These are phyloP conservation scores for Musa balbisiana DNA, from an alignment of 202 grass and related monocot species.

Conservation along the genomic window DNA sequence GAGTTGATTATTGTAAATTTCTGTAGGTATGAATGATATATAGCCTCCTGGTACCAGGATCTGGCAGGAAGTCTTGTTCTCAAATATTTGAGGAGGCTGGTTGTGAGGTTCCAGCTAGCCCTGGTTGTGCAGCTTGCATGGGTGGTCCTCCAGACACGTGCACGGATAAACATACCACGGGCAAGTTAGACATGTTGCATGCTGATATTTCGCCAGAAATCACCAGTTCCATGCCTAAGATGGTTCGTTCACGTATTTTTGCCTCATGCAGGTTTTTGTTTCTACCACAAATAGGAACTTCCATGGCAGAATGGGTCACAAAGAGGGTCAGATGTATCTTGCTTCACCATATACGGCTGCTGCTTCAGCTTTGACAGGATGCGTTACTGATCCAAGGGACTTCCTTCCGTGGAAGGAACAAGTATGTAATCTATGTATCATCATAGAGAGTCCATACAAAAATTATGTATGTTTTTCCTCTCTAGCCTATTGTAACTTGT, in stretches of 20 bases:
- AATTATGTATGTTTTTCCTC: not conserved
- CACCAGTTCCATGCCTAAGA: not conserved
- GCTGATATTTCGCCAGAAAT: not conserved
- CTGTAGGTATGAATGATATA: constrained; percentile 84
- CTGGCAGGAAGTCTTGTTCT: constrained; percentile 74
- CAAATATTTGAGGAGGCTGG: constrained; percentile 93
- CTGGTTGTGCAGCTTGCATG: constrained; percentile 82
- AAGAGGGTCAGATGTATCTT: constrained; percentile 96
- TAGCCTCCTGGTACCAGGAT: constrained; percentile 58
- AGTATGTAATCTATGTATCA: constrained; percentile 15
- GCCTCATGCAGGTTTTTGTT: constrained; percentile 64
- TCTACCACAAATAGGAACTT: constrained; percentile 96
- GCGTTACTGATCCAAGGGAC: constrained; percentile 76
- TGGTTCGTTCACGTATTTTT: not conserved
- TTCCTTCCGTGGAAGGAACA: constrained; percentile 34
- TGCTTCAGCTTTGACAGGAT: constrained; percentile 73
- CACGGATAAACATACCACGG: constrained; percentile 74
- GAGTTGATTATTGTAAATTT: constrained; percentile 1
- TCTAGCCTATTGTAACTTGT: not conserved
- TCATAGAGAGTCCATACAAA: not conserved
- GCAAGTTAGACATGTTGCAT: constrained; percentile 21
- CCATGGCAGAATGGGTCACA: constrained; percentile 93
- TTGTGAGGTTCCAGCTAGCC: constrained; percentile 83
- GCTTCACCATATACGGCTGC: constrained; percentile 75
- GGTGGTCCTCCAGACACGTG: constrained; percentile 75